A percentile compares a stretch with the other conserved stretches of the same genome.
These are phyloP conservation scores for Xenoacremonium recifei DNA, from an alignment of 2,329 filamentous ascomycete genomes.

Conservation along the genomic window DNA sequence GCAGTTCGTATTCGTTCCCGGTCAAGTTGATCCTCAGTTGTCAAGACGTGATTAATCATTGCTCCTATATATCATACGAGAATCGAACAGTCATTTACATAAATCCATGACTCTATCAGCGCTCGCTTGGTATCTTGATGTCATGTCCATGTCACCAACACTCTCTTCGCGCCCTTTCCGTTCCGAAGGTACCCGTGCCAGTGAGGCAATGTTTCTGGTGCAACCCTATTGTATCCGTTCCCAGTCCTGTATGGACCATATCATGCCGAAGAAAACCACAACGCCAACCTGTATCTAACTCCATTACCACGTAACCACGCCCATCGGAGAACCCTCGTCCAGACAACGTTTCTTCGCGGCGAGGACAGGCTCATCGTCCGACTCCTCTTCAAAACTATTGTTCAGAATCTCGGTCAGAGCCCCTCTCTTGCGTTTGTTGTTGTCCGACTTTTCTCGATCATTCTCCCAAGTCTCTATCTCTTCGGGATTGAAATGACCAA, in stretches of 20 bases:
- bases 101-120: not conserved
- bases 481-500: constrained; percentile 39
- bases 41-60: too few relatives aligned
- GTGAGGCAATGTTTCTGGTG: not conserved
- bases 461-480: constrained; percentile 47
- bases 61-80: too few relatives aligned
- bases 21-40: too few relatives aligned
- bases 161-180: constrained; percentile 1
- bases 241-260: not conserved
- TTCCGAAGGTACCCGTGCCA: not conserved
- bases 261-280: not conserved
- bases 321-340: constrained; percentile 27
- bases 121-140: not conserved
- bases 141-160: not conserved
- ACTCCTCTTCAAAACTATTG: constrained; percentile 40
- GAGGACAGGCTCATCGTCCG: constrained; percentile 30
- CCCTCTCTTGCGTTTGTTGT: constrained; percentile 34
- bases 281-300: not conserved
- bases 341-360: constrained; percentile 34
- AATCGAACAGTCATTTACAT: not conserved
- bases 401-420: constrained; percentile 37
- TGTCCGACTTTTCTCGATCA: constrained; percentile 32
- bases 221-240: not conserved
- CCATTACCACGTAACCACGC: constrained; percentile 26
- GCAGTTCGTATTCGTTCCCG: too few relatives aligned